Base-by-base conservation (phyloP, 805 yeast genomes). In the Novakomyces olei region DNA sequence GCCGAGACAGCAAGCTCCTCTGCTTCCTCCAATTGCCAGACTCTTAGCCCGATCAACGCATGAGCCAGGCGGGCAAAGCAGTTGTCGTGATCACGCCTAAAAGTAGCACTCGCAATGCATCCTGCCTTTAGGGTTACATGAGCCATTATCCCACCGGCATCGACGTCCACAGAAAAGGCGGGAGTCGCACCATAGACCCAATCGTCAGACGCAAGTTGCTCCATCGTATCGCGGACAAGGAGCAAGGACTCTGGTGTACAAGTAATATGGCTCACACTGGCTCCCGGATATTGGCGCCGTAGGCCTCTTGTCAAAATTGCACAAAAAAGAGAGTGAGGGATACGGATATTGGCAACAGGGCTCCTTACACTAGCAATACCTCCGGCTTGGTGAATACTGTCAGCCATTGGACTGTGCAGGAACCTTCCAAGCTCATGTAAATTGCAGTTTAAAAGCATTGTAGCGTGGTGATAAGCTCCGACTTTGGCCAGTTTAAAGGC, bases 401-500 rank as follows among this genome's bases (percentile, higher is more conserved):
- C 41, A 3, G 50, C 41, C 1, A 51, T 39, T 7, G 53, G 50
- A 27, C 59, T 62, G 10, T 71, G 39, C 37, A 88, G 56, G 9
- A 79, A 48, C n/a, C 65, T 57, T 1, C 70, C 57, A 36, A 88
- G 57, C 1, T 60, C 51, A n/a, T 58, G 59, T 17, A 88, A 52
- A 25, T 70, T 58, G 27, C 91, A 70, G 34, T 65, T 55, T 16
- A 88, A 55, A 5, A 88, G 58, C 93, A 88, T 78, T 0, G 99
- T 88, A 0, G 95, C 98, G 54, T 88, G 99, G 48, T 88, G 98
- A 41, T 83, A 73, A 5, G 92, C 70, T 42, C 69, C 69, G 0
- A 88, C 83, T 31, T 65, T 63, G 4, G 92, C 72, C 20, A 88
- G 60, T 48, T 83, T 83, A 51, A 67, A 88, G 0, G 98, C 95